Evolutionary conservation across 2,329 filamentous ascomycete genomes (phyloP).

Genomic region (Endoconidiophora laricicola): DNA sequence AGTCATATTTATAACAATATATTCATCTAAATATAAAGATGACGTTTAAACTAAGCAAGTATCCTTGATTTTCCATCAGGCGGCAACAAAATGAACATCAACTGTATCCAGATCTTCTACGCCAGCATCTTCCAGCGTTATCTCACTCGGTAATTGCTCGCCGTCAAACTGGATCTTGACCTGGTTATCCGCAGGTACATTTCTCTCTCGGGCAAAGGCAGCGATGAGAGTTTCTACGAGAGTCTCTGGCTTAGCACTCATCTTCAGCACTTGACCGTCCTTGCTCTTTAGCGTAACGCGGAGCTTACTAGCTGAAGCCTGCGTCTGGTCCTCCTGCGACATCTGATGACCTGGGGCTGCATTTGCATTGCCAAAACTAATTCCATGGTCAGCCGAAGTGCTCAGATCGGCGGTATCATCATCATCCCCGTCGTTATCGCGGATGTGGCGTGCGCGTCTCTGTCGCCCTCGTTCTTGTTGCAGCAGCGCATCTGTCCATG

Average conservation of each 20-base stretch:
- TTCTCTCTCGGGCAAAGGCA: conserved; percentile 40
- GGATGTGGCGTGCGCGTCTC: not conserved
- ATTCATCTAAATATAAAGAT: not conserved
- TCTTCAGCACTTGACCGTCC: conserved; percentile 31
- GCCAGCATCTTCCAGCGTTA: conserved; percentile 47
- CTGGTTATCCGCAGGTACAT: conserved; percentile 32
- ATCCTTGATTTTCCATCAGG: not conserved
- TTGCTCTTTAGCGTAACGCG: conserved; percentile 38
- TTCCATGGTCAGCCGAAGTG: no score
- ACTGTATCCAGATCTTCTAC: conserved; percentile 60
- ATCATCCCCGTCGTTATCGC: not conserved
- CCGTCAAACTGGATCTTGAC: conserved; percentile 61
- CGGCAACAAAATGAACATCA: conserved; percentile 45
- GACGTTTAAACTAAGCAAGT: conserved; percentile 18
- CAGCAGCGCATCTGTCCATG: conserved; percentile 53
- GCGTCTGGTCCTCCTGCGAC: conserved; percentile 13
- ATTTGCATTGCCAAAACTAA: no score
- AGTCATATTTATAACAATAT: not conserved
- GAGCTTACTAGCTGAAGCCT: conserved; percentile 23
- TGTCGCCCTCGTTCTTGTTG: conserved; percentile 29
- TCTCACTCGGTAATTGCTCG: conserved; percentile 45
- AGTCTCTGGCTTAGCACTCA: conserved; percentile 37
- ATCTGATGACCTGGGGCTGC: not conserved
- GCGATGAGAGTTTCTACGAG: conserved; percentile 44
- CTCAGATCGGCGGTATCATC: not conserved